A percentile compares a stretch with the other conserved stretches of the same genome.
Conservation (phyloP, 108 stramenopile species). For the Cyclostephanos tholiformis region DNA sequence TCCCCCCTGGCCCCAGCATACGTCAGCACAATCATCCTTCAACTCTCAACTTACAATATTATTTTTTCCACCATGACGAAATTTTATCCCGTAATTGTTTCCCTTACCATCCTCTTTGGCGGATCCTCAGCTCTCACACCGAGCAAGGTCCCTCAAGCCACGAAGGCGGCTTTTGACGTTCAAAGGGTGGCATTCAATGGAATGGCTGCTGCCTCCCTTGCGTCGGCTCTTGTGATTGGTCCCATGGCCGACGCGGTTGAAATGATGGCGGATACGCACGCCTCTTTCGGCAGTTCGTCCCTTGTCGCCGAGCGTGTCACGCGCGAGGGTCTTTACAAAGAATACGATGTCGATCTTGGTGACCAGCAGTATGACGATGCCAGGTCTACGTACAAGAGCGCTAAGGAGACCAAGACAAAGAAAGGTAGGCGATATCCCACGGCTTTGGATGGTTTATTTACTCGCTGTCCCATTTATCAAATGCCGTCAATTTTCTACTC, state of each 20-base stretch:
- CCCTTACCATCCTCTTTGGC: conserved; percentile 27
- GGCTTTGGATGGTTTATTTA: conserved; percentile 27
- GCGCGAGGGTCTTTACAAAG: conserved; percentile 80
- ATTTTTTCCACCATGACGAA: conserved; percentile 52
- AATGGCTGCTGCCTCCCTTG: conserved; percentile 42
- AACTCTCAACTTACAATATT: too few relatives aligned
- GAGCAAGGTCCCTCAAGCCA: conserved; percentile 37
- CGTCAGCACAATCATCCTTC: conserved; percentile 11
- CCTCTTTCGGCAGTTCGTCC: conserved; percentile 60
- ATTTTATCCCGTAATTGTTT: conserved; percentile 24
- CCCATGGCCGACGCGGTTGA: conserved; percentile 67
- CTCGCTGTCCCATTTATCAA: neutral
- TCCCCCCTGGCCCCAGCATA: neutral
- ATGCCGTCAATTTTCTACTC: neutral
- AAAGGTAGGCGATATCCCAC: conserved; percentile 80
- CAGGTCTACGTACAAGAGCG: conserved; percentile 84
- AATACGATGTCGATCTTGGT: conserved; percentile 78
- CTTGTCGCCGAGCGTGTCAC: conserved; percentile 73
- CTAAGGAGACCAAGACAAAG: conserved; percentile 88
- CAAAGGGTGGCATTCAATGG: conserved; percentile 30
- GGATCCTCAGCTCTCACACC: conserved; percentile 38
- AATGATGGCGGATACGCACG: conserved; percentile 35
- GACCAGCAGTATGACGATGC: conserved; percentile 79
- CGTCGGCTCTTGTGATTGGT: conserved; percentile 37
- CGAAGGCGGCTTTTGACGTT: conserved; percentile 32